These are phyloP conservation scores for Apophysomyces variabilis DNA, from an alignment of 371 early-diverging fungal genomes.

Conservation along the genomic window DNA sequence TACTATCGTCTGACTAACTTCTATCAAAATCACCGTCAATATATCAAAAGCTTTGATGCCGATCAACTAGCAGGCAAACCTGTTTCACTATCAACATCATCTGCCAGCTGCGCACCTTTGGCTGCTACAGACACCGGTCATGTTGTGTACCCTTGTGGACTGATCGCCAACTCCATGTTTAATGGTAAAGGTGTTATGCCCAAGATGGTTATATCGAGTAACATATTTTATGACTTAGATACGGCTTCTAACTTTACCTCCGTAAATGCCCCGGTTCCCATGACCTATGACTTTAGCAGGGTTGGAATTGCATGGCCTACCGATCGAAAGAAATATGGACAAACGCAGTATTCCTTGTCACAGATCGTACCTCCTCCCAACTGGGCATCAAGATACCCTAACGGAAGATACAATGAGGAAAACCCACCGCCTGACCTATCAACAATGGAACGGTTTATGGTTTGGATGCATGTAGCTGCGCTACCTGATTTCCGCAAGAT, in stretches of 20 bases:
- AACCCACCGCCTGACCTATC: constrained; percentile 73
- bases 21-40: constrained; percentile 97
- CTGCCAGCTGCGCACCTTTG: constrained; percentile 60
- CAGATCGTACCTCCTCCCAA: constrained; percentile 81
- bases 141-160: constrained; percentile 96
- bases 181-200: constrained; percentile 58
- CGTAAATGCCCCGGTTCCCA: constrained; percentile 18
- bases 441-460: constrained; percentile 86
- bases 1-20: constrained; percentile 97
- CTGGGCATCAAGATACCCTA: constrained; percentile 67
- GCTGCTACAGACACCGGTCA: constrained; percentile 25
- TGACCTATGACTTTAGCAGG: constrained; percentile 55
- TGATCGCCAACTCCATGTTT: constrained; percentile 98
- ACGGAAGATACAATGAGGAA: constrained; percentile 62
- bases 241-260: constrained; percentile 39
- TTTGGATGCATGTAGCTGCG: constrained; percentile 99
- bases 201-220: too few species aligned
- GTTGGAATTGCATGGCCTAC: constrained; percentile 91
- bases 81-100: constrained; percentile 16
- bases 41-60: constrained; percentile 89
- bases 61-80: constrained; percentile 80
- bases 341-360: constrained; percentile 54
- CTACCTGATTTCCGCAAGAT: constrained; percentile 97
- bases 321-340: constrained; percentile 76
- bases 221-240: constrained; percentile 22